A percentile compares a stretch with the other conserved stretches of the same genome.
These are phyloP conservation scores for Phytophthora colocasiae DNA, from an alignment of 352 stramenopile species.

Conservation along the genomic window DNA sequence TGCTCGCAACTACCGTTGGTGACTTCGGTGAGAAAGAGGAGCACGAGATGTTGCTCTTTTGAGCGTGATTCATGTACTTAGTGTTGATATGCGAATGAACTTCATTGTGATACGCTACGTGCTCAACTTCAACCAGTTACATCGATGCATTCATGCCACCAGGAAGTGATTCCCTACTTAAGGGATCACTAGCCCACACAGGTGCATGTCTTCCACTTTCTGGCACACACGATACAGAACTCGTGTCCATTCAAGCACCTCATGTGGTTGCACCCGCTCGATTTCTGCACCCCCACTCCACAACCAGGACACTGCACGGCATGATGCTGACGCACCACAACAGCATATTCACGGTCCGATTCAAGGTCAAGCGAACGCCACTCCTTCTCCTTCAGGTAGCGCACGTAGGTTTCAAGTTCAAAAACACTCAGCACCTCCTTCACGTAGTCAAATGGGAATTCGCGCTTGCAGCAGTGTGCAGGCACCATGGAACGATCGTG, in stretches of 20 bases:
- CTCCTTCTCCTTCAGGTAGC: slow-evolving; percentile 60
- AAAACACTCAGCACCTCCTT: slow-evolving; percentile 36
- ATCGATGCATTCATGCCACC: background rate
- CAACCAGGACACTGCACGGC: slow-evolving; percentile 74
- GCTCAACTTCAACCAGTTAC: background rate
- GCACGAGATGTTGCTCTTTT: slow-evolving; percentile 43
- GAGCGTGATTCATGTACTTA: slow-evolving; percentile 1
- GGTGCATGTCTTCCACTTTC: slow-evolving; percentile 50
- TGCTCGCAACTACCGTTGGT: slow-evolving; percentile 43
- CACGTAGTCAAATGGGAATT: slow-evolving; percentile 75
- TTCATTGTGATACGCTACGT: slow-evolving; percentile 3
- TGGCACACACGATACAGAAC: slow-evolving; percentile 65
- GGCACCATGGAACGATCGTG: slow-evolving; percentile 64
- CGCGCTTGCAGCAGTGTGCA: slow-evolving; percentile 75
- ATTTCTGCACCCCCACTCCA: slow-evolving; percentile 67
- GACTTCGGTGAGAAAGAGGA: slow-evolving; percentile 37
- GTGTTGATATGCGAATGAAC: too few relatives aligned
- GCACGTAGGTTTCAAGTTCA: slow-evolving; percentile 54
- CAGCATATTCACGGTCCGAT: slow-evolving; percentile 71
- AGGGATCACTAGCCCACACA: slow-evolving; percentile 9
- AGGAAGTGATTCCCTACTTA: background rate
- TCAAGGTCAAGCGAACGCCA: slow-evolving; percentile 55
- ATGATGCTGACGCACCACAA: slow-evolving; percentile 36
- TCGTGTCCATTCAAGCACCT: slow-evolving; percentile 62
- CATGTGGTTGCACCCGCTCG: slow-evolving; percentile 65